Evolutionary conservation across 768 basidiomycete species (phyloP).

Genomic region (Boletus eberwhitei): DNA sequence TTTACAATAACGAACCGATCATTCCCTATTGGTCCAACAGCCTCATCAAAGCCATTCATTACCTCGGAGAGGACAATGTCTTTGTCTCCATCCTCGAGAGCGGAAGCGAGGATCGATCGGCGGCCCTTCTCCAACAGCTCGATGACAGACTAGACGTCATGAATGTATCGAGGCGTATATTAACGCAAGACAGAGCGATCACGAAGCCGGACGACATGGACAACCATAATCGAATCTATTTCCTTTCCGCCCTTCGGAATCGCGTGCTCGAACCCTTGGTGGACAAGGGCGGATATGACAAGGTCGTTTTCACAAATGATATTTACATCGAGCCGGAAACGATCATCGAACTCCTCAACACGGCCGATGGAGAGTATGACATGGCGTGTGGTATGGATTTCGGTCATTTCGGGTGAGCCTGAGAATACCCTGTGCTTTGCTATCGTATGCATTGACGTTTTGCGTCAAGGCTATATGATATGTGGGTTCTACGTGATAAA

Average conservation of each 20-base stretch:
- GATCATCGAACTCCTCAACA: constrained; percentile 38
- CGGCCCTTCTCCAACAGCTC: constrained; percentile 10
- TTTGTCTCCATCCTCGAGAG: constrained; percentile 44
- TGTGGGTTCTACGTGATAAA: constrained; percentile 24
- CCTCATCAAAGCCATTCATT: constrained; percentile 33
- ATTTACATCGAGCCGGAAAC: constrained; percentile 39
- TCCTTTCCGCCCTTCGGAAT: constrained; percentile 34
- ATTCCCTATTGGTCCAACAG: constrained; percentile 39
- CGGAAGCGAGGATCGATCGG: constrained; percentile 22
- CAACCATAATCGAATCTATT: background rate
- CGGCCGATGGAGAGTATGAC: constrained; percentile 38
- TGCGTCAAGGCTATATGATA: constrained; percentile 17
- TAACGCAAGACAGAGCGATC: constrained; percentile 7
- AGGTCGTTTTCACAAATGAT: constrained; percentile 43
- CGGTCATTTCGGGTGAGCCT: constrained; percentile 29
- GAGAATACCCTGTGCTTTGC: constrained; percentile 2
- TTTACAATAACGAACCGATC: constrained; percentile 37
- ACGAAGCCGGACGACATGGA: constrained; percentile 2
- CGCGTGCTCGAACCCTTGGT: constrained; percentile 40
- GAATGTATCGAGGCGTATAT: constrained; percentile 12
- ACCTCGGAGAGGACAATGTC: constrained; percentile 41
- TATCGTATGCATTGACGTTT: background rate
- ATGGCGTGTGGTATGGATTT: constrained; percentile 45
- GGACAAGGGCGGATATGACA: constrained; percentile 34
- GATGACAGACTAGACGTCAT: constrained; percentile 7